A percentile compares a stretch with the other conserved stretches of the same genome.
These are phyloP conservation scores for Cladophialophora psammophila DNA, from an alignment of 2,329 filamentous ascomycete genomes.

Conservation along the genomic window DNA sequence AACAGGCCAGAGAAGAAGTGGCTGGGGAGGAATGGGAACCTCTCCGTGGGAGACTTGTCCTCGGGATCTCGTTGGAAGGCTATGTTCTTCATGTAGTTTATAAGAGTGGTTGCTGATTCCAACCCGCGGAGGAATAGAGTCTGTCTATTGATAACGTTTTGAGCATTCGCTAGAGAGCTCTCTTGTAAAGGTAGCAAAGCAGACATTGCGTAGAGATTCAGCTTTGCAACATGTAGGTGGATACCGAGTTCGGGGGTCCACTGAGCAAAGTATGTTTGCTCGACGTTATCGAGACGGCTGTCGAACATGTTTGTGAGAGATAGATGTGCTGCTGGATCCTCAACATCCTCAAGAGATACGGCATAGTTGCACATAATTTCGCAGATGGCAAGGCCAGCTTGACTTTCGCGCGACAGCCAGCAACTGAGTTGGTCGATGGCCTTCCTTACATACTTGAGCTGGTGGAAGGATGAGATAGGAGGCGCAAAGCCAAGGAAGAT, in stretches of 20 bases:
- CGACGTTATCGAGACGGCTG: neutral
- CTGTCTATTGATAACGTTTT: no score
- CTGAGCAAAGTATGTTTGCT: neutral
- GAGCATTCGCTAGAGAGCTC: no score
- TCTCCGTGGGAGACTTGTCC: neutral
- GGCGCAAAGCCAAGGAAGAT: conserved; percentile 4
- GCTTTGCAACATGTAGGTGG: neutral
- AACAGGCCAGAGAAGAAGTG: conserved; percentile 6
- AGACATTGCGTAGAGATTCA: neutral
- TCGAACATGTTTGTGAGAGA: conserved; percentile 9
- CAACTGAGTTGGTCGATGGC: neutral
- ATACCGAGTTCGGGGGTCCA: conserved; percentile 5
- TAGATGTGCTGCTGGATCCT: neutral
- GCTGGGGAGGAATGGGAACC: conserved; percentile 19
- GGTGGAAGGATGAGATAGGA: neutral
- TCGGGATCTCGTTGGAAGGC: no score
- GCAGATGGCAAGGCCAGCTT: neutral
- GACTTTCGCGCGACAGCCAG: neutral
- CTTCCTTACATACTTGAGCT: neutral
- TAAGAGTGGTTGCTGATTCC: no score
- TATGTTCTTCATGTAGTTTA: no score
- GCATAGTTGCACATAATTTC: neutral
- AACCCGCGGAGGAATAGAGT: no score
- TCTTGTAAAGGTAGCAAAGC: neutral
- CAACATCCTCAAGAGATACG: neutral